Evolutionary conservation across 495 filamentous ascomycete genomes (phyloP).

Genomic region (Daldinia caldariorum): DNA sequence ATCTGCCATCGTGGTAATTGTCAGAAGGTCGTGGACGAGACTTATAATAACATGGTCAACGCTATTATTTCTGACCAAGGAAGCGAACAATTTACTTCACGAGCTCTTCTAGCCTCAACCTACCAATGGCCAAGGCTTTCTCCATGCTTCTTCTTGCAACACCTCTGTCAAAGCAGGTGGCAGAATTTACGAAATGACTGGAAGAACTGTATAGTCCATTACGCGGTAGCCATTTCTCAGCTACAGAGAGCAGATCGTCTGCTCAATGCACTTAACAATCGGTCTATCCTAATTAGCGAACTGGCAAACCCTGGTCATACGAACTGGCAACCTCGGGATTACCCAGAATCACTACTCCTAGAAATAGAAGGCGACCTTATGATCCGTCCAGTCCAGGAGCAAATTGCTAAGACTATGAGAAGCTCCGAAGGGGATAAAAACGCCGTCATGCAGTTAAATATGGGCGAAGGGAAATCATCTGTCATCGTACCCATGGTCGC

Average conservation of each 20-base stretch:
- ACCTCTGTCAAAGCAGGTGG: constrained; percentile 45
- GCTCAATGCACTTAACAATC: constrained; percentile 32
- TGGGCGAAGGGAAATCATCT: constrained; percentile 79
- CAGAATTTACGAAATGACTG: constrained; percentile 40
- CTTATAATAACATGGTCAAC: constrained; percentile 17
- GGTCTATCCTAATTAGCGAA: constrained; percentile 59
- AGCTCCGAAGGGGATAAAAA: constrained; percentile 57
- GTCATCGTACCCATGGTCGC: constrained; percentile 75
- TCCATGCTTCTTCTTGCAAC: constrained; percentile 50
- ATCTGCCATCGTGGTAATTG: not conserved
- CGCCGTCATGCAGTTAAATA: constrained; percentile 74
- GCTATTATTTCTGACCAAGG: not conserved
- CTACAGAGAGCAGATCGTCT: constrained; percentile 56
- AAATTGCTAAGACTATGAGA: constrained; percentile 68
- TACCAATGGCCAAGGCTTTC: constrained; percentile 47
- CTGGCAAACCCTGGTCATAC: constrained; percentile 61
- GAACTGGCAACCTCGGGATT: constrained; percentile 61
- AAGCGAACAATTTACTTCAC: not conserved
- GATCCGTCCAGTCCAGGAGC: constrained; percentile 68
- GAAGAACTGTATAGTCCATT: constrained; percentile 49
- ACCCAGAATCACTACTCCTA: constrained; percentile 68
- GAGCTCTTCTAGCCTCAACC: not conserved
- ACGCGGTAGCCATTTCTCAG: constrained; percentile 48
- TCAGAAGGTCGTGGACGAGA: constrained; percentile 11
- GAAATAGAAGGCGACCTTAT: constrained; percentile 71